A percentile compares a stretch with the other conserved stretches of the same genome.
Evolutionary conservation across 176 grass and related monocot species (phyloP).

Genomic region (Eleusine coracana): DNA sequence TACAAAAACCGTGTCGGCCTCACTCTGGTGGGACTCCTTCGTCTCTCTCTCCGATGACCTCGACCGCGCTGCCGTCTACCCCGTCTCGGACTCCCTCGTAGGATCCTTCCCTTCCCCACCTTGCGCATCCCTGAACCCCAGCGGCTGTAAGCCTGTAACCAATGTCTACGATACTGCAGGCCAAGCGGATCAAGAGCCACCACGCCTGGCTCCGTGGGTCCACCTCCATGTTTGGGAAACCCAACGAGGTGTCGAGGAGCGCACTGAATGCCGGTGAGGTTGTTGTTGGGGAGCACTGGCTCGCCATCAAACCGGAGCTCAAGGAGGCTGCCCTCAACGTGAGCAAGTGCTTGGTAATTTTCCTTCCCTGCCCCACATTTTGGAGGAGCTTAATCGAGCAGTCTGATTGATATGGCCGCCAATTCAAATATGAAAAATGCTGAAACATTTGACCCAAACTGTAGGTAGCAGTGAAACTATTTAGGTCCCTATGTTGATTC

Average conservation of each 20-base stretch:
- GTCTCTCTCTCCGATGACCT: slow-evolving; percentile 75
- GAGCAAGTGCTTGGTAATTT: slow-evolving; percentile 74
- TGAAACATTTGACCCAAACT: neutral
- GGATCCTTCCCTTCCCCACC: neutral
- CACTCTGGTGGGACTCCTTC: slow-evolving; percentile 95
- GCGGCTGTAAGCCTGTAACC: neutral
- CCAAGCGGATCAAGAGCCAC: slow-evolving; percentile 62
- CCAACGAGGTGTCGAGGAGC: slow-evolving; percentile 59
- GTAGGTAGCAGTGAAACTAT: slow-evolving; percentile 4
- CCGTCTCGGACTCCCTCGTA: slow-evolving; percentile 65
- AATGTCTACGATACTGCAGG: slow-evolving; percentile 46
- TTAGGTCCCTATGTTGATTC: neutral
- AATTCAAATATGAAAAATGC: neutral
- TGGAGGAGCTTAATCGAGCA: neutral
- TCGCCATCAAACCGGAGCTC: slow-evolving; percentile 57
- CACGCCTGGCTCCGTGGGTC: slow-evolving; percentile 71
- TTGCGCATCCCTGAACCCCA: neutral
- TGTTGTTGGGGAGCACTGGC: slow-evolving; percentile 45
- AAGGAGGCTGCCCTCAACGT: slow-evolving; percentile 65
- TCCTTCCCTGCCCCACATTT: slow-evolving; percentile 22
- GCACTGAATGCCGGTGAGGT: slow-evolving; percentile 61
- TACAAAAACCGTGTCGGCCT: slow-evolving; percentile 48
- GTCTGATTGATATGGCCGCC: neutral
- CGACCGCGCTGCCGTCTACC: slow-evolving; percentile 55
- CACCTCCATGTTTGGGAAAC: slow-evolving; percentile 61